Evolutionary conservation across 257 asterid species (phyloP), one percentile per base, ranked within the genome.

Genomic region (Solanum raphanifolium): DNA sequence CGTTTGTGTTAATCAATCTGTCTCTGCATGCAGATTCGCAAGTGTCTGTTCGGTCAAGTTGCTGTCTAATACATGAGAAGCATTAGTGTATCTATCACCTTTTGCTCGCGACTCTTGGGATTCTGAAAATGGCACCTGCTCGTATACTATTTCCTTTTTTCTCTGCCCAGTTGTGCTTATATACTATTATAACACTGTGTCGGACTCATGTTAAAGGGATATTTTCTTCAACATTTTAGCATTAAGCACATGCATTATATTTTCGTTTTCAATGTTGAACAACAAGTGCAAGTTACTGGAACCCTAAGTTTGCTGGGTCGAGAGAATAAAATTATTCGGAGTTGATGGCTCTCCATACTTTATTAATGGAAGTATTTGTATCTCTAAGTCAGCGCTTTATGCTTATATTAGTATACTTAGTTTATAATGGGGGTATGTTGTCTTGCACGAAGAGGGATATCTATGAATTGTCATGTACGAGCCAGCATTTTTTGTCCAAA

Each of bases 11-110:
- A 46, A 81, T 86, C 16, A 38, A 72, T 72, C 86, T 74, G 7
- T 29, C 0, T 31, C 78, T 31, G 23, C 38, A 29, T 91, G 92
- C 98, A 96, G 99, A 96, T 96, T 72, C 96, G 99, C 88, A 96
- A 91, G 93, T 88, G 90, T 92, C 93, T 96, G 78, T 91, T 91
- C 35, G 91, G 91, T 65, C 93, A 91, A 74, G 87, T 91, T 88
- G 93, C 95, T 65, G 94, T 91, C 46, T 94, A 91, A 94, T 90
- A 87, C 89, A 60, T 86, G 52, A 48, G 90, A 88, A 73, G 7
- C 65, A 41, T 46, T 31, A 78, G 46, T 43, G 73, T 88, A 87
- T 87, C 75, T 87, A 68, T 86, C 62, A 16, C n/a, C 7, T 43
- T 81, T 46, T 18, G 29, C 39, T 9, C 62, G 82, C 74, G 21